Percentiles rank a stretch among this genome's conserved stretches.
These are phyloP conservation scores for Calonectria leucothoes DNA, from an alignment of 2,329 filamentous ascomycete species.

Conservation along the genomic window DNA sequence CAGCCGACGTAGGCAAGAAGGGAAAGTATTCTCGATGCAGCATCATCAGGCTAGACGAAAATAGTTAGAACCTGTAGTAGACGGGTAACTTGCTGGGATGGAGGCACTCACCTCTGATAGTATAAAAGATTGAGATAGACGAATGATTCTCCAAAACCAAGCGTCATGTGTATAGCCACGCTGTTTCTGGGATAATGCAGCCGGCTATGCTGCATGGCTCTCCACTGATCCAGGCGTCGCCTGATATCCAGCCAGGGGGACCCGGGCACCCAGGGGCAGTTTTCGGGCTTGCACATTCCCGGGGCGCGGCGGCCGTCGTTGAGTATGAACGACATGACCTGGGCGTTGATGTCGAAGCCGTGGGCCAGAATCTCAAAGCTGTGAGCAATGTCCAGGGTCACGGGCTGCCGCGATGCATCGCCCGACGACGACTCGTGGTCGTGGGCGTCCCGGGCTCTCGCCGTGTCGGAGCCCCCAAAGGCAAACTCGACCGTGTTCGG, in stretches of 20 bases:
- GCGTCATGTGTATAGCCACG: slow-evolving; percentile 52
- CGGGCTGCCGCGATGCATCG: neutral
- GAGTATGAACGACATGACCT: slow-evolving; percentile 55
- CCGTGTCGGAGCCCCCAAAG: slow-evolving; percentile 47
- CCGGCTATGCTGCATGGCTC: slow-evolving; percentile 47
- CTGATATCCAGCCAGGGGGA: slow-evolving; percentile 50
- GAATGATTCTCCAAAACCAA: slow-evolving; percentile 55
- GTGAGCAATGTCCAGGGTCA: slow-evolving; percentile 25
- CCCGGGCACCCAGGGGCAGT: slow-evolving; percentile 52
- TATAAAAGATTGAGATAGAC: slow-evolving; percentile 57
- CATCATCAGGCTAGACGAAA: slow-evolving; percentile 50
- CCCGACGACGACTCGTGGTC: neutral
- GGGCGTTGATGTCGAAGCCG: slow-evolving; percentile 58
- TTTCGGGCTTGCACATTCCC: slow-evolving; percentile 51
- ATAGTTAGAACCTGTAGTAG: too few species aligned
- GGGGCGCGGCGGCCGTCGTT: slow-evolving; percentile 55
- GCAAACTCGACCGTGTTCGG: slow-evolving; percentile 51
- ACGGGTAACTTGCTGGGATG: fast-evolving
- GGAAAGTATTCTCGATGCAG: slow-evolving; percentile 58
- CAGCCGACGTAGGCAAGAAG: slow-evolving; percentile 50
- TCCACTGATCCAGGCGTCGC: slow-evolving; percentile 48
- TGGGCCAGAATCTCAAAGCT: slow-evolving; percentile 50
- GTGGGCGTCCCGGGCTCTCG: neutral
- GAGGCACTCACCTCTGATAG: slow-evolving; percentile 51
- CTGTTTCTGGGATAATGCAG: slow-evolving; percentile 51